A percentile compares a stretch with the other conserved stretches of the same genome.
These are phyloP conservation scores for Basipetospora chlamydospora DNA, from an alignment of 2,329 filamentous ascomycete genomes.

Conservation along the genomic window DNA sequence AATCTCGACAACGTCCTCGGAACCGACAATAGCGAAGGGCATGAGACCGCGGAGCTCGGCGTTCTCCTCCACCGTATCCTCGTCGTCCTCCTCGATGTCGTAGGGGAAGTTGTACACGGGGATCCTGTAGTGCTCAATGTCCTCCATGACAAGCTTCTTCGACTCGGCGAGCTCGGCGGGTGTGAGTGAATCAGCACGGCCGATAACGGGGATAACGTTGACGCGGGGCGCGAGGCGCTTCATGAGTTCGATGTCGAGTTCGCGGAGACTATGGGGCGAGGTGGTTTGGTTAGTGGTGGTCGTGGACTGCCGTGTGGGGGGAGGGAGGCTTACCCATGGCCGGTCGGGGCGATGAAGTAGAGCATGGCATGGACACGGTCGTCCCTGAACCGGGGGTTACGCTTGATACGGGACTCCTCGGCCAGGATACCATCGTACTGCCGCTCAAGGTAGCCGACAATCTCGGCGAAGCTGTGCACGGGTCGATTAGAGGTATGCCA, in stretches of 20 bases:
- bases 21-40: constrained; percentile 98
- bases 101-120: constrained; percentile 99
- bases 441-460: constrained; percentile 94
- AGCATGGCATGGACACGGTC: constrained; percentile 96
- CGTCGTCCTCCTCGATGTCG: constrained; percentile 98
- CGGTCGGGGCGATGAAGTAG: constrained; percentile 98
- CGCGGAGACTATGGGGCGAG: constrained; percentile 56
- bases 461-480: constrained; percentile 70
- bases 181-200: constrained; percentile 93
- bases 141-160: constrained; percentile 99
- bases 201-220: constrained; percentile 98
- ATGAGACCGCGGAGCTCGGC: constrained; percentile 93
- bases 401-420: constrained; percentile 99
- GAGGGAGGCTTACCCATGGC: constrained; percentile 55
- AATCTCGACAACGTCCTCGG: constrained; percentile 88
- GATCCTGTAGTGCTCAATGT: constrained; percentile 99
- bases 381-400: constrained; percentile 98
- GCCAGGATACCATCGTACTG: constrained; percentile 99
- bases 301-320: no score
- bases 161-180: constrained; percentile 94
- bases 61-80: constrained; percentile 98
- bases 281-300: constrained; percentile 9
- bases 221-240: constrained; percentile 95
- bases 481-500: background rate
- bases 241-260: constrained; percentile 99